These are phyloP conservation scores for Coniochaeta prunicola DNA, from an alignment of 2,329 filamentous ascomycete genomes.

Conservation along the genomic window DNA sequence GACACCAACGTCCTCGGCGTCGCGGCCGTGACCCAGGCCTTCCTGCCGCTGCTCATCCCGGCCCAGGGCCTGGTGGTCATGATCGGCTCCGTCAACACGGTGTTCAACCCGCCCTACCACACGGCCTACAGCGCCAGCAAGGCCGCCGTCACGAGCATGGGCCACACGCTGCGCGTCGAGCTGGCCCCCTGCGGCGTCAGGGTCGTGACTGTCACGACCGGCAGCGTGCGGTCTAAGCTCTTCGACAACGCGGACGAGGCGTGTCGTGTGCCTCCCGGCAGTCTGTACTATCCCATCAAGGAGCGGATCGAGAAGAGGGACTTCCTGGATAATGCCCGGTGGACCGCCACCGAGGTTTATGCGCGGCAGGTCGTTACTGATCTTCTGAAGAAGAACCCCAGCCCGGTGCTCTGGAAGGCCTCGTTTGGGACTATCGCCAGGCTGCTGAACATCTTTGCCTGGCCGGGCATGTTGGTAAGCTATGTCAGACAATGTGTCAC, in stretches of 20 bases:
- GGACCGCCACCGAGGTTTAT: not conserved
- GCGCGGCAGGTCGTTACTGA: not conserved
- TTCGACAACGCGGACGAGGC: not conserved
- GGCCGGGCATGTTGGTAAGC: not conserved
- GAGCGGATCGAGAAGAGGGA: not conserved
- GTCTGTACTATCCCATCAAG: not conserved
- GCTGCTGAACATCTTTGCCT: not conserved
- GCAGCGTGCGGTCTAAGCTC: conserved; percentile 4
- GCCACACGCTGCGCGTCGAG: conserved; percentile 11
- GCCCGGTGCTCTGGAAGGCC: not conserved
- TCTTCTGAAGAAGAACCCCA: not conserved
- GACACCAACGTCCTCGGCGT: conserved; percentile 33
- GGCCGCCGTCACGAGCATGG: conserved; percentile 6
- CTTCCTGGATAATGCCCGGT: not conserved
- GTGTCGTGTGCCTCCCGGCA: not conserved
- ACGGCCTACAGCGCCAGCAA: conserved; percentile 9
- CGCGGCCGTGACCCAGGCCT: conserved; percentile 27
- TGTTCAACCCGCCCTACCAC: conserved; percentile 3
- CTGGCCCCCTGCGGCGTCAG: conserved; percentile 11
- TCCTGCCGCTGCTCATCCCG: conserved; percentile 21
- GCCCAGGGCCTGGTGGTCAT: conserved; percentile 18
- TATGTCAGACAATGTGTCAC: not conserved
- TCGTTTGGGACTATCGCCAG: not conserved
- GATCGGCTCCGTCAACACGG: conserved; percentile 7
- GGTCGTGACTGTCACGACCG: conserved; percentile 13